phyloP scores from a whole-genome alignment of 495 filamentous ascomycete species.

The Penicillium subrubescens region DNA sequence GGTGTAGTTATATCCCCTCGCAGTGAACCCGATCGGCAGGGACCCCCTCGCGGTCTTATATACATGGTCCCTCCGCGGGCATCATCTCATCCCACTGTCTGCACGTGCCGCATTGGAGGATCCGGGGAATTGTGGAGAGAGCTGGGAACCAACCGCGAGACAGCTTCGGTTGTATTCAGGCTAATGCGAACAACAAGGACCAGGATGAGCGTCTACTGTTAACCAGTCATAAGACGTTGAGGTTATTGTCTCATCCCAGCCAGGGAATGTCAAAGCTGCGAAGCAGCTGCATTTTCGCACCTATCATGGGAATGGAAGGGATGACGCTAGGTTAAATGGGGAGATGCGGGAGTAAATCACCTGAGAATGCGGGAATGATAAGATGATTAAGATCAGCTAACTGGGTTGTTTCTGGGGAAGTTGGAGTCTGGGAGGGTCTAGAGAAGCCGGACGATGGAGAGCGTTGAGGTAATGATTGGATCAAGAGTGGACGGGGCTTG shows the following conservation, averaged over 20 bases:
- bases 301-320: slow-evolving; percentile 16
- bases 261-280: background rate
- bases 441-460: no score
- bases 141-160: background rate
- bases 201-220: background rate
- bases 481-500: background rate
- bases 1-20: background rate
- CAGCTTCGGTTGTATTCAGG: slow-evolving; percentile 12
- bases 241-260: background rate
- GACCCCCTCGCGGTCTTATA: slow-evolving; percentile 2
- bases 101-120: slow-evolving; percentile 10
- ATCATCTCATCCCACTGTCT: background rate
- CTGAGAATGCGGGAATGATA: background rate
- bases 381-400: background rate
- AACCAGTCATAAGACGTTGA: slow-evolving; percentile 7
- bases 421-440: background rate
- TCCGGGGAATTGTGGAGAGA: slow-evolving; percentile 20
- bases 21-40: background rate
- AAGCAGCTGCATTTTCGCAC: slow-evolving; percentile 17
- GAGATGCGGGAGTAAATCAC: background rate
- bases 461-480: slow-evolving; percentile 22
- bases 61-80: slow-evolving; percentile 9
- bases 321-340: background rate
- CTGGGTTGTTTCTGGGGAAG: slow-evolving; percentile 12
- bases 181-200: slow-evolving; percentile 5